Evolutionary conservation across 768 basidiomycete species (phyloP), one percentile per base, ranked within the genome.

Genomic region (Trametes cubensis): DNA sequence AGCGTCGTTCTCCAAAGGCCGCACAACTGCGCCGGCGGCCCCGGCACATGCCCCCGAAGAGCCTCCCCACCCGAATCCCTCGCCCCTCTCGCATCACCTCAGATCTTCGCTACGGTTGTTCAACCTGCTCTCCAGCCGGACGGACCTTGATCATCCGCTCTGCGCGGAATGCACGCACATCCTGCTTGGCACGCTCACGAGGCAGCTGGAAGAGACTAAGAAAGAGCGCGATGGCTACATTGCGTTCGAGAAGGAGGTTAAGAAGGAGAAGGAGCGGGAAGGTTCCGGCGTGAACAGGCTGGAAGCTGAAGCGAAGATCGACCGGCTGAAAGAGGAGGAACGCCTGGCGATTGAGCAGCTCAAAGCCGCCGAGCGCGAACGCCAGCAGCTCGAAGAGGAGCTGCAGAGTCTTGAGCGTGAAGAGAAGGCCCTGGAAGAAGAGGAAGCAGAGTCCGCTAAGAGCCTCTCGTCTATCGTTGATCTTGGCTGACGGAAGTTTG

Each of bases 121-220:
- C 72, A 90, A 89, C 72, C 73, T 92, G 30, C 79, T 94, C 46
- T 90, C 91, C 14, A 83, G 87, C 58, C 81, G 87, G 45, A 87
- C 89, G 55, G 89, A 90, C 34, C 84, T 95, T 46, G 93, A 95
- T 72, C 95, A 98, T 72, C 97, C 97, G 6, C 81, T 99, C 8
- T 99, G 97, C 73, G 86, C 90, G 0, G 96, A 98, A 70, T 99
- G 97, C 74, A 93, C 95, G 3, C 88, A 91, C 69, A 82, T 89
- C 50, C 76, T 98, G 38, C 83, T 95, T 30, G 79, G 79, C 1
- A 85, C 85, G 25, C 83, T 98, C 34, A 86, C 90, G 67, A 82
- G 83, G 48, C 88, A 94, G 70, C 80, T 96, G 17, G 94, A 96
- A 60, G 94, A 97, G 77, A 89, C 90, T 3, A 92, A 88, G 77